Evolutionary conservation across 1,139 yeast species (phyloP), one percentile per base, ranked within the genome.

Genomic region (Waltiozyma sp.): DNA sequence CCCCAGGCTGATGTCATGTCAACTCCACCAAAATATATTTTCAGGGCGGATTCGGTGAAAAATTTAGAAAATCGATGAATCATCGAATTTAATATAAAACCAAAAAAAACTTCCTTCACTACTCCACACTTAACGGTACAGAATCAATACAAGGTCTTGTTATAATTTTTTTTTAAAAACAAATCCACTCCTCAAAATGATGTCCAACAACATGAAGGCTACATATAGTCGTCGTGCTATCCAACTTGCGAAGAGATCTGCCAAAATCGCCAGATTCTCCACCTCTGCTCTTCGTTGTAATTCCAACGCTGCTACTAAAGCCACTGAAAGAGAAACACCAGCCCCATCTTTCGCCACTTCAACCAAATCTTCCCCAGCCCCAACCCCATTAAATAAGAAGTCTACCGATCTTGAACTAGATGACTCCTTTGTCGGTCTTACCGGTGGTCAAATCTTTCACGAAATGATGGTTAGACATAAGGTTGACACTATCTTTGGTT

Each of bases 381-480:
- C 48, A 24, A 33, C 49, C 19, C 46, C 44, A 26, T 31, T 43
- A 35, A 43, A 47, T 21, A 44, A 40, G 18, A 40, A 40, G 18
- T 43, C 44, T 38, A 6, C 14, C 14, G n/a, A 35, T 11, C 42
- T 76, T 77, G 85, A 48, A 37, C 45, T 55, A 33, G 95, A 86
- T 59, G 88, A 82, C 58, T 82, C 95, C 16, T 81, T 89, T 58
- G 86, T 91, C 49, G 98, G 98, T 13, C 75, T 88, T 55, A 82
- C 95, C 18, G 98, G 98, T 52, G 98, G 98, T 54, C 94, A 91
- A 67, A 88, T 91, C 51, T 91, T 91, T 68, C 96, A 91, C 65
- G 97, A 91, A 66, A 91, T 91, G 98, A 91, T 91, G 96, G 74
- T 81, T 49, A 79, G 96, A 64, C 96, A 91, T 63, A 75, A 85